phyloP scores from a whole-genome alignment of 2,329 filamentous ascomycete genomes.

The Arthroderma uncinatum region DNA sequence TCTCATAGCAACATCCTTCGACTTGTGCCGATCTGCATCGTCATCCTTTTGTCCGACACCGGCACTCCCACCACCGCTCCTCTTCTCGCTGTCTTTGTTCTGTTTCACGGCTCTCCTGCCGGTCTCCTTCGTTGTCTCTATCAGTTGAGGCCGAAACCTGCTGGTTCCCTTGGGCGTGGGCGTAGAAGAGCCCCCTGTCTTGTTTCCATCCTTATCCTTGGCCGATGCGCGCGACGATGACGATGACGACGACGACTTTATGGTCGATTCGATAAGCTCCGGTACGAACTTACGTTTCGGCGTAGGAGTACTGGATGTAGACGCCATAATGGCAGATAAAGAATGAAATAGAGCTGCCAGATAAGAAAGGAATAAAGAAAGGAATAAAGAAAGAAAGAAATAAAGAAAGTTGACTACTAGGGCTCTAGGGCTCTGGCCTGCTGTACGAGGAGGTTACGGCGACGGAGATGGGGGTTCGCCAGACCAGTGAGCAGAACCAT shows the following conservation, averaged over 20 bases:
- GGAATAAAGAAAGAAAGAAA: too few relatives aligned
- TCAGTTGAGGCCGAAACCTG: constrained; percentile 9
- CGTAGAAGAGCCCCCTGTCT: background rate
- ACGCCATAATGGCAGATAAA: background rate
- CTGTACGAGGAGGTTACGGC: background rate
- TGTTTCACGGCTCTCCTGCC: constrained; percentile 2
- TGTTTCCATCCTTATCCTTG: background rate
- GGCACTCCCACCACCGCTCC: background rate
- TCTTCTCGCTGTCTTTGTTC: background rate
- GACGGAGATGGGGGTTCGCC: background rate
- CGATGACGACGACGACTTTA: constrained; percentile 7
- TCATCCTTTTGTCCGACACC: background rate
- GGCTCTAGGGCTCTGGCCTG: background rate
- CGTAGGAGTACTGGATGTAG: background rate
- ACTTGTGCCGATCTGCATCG: background rate
- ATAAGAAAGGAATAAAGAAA: background rate
- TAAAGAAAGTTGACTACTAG: too few relatives aligned
- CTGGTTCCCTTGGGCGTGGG: background rate
- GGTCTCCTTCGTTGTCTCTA: constrained; percentile 11
- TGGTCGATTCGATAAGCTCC: constrained; percentile 12
- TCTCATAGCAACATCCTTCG: background rate
- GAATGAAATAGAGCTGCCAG: background rate
- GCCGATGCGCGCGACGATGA: background rate
- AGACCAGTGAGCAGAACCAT: background rate
- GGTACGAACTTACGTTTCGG: constrained; percentile 11